These are phyloP conservation scores for Ogataea corticis DNA, from an alignment of 805 yeast species.

Conservation along the genomic window DNA sequence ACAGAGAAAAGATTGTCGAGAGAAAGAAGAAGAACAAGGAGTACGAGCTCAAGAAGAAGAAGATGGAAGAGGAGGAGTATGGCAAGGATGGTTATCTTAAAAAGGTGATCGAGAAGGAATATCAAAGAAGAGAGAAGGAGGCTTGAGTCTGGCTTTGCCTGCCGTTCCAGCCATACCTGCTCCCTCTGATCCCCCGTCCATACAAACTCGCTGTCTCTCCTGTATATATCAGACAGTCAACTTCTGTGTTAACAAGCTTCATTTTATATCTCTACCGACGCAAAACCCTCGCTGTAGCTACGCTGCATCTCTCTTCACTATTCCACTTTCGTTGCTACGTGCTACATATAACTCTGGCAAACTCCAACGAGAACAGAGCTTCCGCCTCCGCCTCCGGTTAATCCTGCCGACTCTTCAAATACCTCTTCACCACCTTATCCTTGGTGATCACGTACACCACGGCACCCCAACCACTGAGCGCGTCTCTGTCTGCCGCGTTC, in stretches of 20 bases:
- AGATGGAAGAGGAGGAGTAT: constrained; percentile 71
- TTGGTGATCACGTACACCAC: constrained; percentile 89
- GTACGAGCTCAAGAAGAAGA: constrained; percentile 57
- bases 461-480: constrained; percentile 98
- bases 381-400: constrained; percentile 32
- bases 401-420: constrained; percentile 94
- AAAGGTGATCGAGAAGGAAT: constrained; percentile 59
- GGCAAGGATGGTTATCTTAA: constrained; percentile 74
- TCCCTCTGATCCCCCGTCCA: no score
- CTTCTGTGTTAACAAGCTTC: no score
- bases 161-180: no score
- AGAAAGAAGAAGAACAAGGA: constrained; percentile 58
- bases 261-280: no score
- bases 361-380: no score
- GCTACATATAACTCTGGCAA: constrained; percentile 11
- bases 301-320: not conserved
- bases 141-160: not conserved
- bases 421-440: constrained; percentile 85
- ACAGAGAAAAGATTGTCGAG: constrained; percentile 52
- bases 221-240: no score
- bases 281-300: no score
- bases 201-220: no score
- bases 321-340: not conserved
- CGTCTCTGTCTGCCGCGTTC: constrained; percentile 96
- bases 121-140: constrained; percentile 17